Evolutionary conservation across 441 rosid species (phyloP), one percentile per base, ranked within the genome.

Genomic region (Manihot esculenta): DNA sequence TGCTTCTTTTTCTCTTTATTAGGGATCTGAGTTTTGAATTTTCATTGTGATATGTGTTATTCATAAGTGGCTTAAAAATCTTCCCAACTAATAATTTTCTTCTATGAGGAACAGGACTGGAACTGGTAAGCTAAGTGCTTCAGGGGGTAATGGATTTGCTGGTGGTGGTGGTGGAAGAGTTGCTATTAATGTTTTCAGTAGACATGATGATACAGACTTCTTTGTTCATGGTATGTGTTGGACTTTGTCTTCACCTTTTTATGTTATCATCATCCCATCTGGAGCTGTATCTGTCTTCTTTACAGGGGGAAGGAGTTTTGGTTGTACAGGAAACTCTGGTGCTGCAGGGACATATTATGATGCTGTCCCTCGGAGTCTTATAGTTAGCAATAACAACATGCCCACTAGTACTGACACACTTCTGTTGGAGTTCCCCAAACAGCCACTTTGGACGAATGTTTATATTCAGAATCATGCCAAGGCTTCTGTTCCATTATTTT

Each of bases 101-200:
- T 67, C 57, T 74, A 26, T 72, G 69, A 54, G 51, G 80, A 61
- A 70, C 86, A 89, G 92, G 92, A 81, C 79, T 54, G 94, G 92
- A 69, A 78, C 66, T 58, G 90, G 91, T 70, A 76, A 59, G 56
- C 77, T 85, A 62, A 89, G 88, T 82, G 90, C 94, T 10, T 68
- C 85, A 10, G 94, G 94, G 44, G 94, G 94, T 47, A 72, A 81
- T 74, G 94, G 94, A 56, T 89, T 85, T 78, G 91, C 89, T 75
- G 94, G 94, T 62, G 94, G 94, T 55, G 94, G 94, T 60, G 94
- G 94, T 47, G 92, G 94, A 74, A 84, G 94, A 77, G 77, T 89
- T 67, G 85, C 94, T n/a, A 76, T 89, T 42, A 64, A 89, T 77
- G 91, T 82, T 77, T 89, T 87, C 75, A 89, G 94, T 78, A 82